Evolutionary conservation across 2,329 filamentous ascomycete species (phyloP), one percentile per base, ranked within the genome.

Genomic region (Colletotrichum endophyticum): DNA sequence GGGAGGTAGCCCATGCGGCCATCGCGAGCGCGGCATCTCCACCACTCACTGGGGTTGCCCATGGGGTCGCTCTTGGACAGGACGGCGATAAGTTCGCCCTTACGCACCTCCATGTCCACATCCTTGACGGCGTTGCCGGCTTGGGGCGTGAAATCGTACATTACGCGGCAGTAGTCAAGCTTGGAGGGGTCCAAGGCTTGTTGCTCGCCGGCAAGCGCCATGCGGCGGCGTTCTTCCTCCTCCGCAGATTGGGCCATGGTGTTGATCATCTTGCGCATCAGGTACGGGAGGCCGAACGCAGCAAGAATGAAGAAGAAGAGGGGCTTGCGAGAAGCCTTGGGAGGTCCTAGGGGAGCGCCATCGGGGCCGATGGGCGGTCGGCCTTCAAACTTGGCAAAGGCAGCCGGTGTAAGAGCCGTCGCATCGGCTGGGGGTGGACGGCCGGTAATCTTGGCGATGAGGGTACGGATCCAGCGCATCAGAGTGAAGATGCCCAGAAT

Each of bases 231-330:
- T 84, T 95, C 92, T 81, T 98, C 95, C 82, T 96, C 95, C 85
- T 98, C 95, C 82, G 97, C 95, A 7, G 93, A 94, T 44, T 94
- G 92, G 19, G 96, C 95, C 53, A 99, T 90, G 2, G 95, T 91
- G 82, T 93, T 93, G 84, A 99, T 99, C 80, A 98, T 92, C 87
- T 98, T 99, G 86, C 95, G 94, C 96, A 99, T 98, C 66, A 99
- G 90, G 84, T 98, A 99, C 8, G 97, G 97, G 16, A 99, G 90
- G 70, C 97, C 98, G 81, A 99, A 98, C 7, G 98, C 96, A 22
- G 97, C 96, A 59, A 98, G 89, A 77, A 98, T 89, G 89, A 99
- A 99, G 89, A 99, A 96, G 83, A 99, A 91, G 81, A 99, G 95
- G 1, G 97, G 97, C 85, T 99, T 99, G 84, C 95, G 95, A 83